Percentiles rank a stretch among this genome's conserved stretches.
phyloP scores from a whole-genome alignment of 2,329 filamentous ascomycete genomes.

The Aspergillus sojae region DNA sequence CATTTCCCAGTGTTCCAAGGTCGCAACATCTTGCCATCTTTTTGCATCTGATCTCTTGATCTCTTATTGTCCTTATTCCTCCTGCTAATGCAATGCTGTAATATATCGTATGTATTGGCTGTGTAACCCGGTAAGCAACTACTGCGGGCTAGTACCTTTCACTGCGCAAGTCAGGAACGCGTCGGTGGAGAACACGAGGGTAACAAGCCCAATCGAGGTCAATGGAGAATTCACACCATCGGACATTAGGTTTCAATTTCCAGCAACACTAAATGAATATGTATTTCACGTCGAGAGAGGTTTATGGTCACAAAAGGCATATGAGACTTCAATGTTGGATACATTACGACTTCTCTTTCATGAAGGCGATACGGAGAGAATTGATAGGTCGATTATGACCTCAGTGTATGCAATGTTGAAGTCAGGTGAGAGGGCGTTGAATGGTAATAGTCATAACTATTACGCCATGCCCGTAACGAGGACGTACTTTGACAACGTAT shows the following conservation, averaged over 20 bases:
- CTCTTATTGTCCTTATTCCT: background rate
- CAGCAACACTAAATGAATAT: constrained; percentile 16
- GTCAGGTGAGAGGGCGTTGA: background rate
- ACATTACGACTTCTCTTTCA: background rate
- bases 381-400: constrained; percentile 2
- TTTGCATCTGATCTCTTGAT: constrained; percentile 2
- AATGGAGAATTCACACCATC: constrained; percentile 14
- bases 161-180: constrained; percentile 32
- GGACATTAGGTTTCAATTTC: constrained; percentile 20
- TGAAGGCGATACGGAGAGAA: background rate
- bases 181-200: constrained; percentile 29
- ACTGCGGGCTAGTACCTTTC: constrained; percentile 14
- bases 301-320: background rate
- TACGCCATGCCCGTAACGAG: background rate
- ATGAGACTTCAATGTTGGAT: background rate
- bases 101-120: constrained; percentile 1
- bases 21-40: background rate
- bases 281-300: constrained; percentile 10
- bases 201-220: constrained; percentile 22
- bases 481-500: background rate
- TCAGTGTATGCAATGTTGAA: background rate
- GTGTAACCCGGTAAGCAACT: constrained; percentile 12
- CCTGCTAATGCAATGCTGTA: background rate
- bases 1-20: constrained; percentile 3
- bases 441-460: background rate